phyloP scores from a whole-genome alignment of 2,329 filamentous ascomycete species.

The Berkeleyomyces rouxiae region DNA sequence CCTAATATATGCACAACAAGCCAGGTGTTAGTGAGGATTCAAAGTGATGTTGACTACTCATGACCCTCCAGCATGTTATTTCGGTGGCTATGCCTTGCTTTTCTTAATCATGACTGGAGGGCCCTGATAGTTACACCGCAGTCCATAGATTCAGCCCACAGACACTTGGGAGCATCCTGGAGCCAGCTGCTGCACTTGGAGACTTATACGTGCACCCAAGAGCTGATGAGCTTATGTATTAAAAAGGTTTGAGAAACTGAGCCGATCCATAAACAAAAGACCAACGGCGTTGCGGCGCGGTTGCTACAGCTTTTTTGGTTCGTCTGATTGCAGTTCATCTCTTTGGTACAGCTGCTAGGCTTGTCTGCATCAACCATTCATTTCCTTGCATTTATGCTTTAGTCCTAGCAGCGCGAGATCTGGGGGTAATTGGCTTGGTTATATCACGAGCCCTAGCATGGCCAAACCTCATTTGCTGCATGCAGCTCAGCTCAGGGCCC shows the following conservation, averaged over 20 bases:
- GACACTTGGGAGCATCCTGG: neutral
- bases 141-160: too few species aligned
- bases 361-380: neutral
- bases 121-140: too few species aligned
- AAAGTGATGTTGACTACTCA: neutral
- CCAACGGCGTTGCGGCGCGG: neutral
- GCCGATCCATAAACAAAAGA: neutral
- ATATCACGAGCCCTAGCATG: slow-evolving; percentile 1
- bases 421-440: neutral
- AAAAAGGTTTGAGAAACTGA: neutral
- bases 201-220: neutral
- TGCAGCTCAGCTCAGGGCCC: neutral
- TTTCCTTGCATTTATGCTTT: neutral
- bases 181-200: neutral
- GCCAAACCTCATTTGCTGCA: neutral
- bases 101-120: too few species aligned
- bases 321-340: neutral
- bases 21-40: too few species aligned
- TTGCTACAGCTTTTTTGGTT: neutral
- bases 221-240: neutral
- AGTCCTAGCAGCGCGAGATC: neutral
- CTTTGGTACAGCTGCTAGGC: neutral
- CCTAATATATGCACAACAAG: neutral
- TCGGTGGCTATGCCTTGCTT: too few species aligned
- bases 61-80: too few species aligned